Conservation (phyloP, 331 rosid genomes). For the Erythrophleum ivorense region DNA sequence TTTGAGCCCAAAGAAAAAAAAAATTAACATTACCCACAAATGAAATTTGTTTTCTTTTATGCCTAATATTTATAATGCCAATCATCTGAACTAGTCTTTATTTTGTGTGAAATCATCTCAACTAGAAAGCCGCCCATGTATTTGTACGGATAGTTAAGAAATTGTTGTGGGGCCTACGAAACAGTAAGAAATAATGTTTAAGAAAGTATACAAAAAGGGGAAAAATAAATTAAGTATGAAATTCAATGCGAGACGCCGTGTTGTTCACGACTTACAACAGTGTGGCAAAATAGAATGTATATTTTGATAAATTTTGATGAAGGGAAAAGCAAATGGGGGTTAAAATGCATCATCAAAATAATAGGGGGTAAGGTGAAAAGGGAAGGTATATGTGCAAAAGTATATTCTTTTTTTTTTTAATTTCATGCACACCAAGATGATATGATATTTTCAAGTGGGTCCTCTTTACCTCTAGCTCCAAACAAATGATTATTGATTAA, state of each 20-base stretch:
- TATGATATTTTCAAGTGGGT: constrained; percentile 24
- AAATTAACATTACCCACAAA: constrained; percentile 9
- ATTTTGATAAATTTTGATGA: too few species aligned
- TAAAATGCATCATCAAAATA: not conserved
- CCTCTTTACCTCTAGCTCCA: constrained; percentile 9
- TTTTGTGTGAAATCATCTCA: too few species aligned
- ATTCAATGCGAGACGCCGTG: too few species aligned
- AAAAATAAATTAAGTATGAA: too few species aligned
- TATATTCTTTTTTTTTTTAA: constrained; percentile 32
- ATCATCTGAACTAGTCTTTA: not conserved
- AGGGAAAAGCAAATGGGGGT: too few species aligned
- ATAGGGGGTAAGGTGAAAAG: not conserved
- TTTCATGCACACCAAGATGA: constrained; percentile 17
- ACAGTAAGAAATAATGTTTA: too few species aligned
- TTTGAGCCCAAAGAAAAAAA: not conserved
- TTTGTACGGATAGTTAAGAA: too few species aligned
- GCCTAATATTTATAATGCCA: not conserved
- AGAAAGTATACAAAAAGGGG: too few species aligned
- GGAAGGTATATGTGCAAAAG: constrained; percentile 33
- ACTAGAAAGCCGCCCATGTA: too few species aligned
- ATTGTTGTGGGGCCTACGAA: too few species aligned
- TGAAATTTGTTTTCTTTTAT: not conserved
- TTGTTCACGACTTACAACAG: too few species aligned
- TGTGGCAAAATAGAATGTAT: too few species aligned
- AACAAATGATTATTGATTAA: constrained; percentile 36